These are phyloP conservation scores for Coemansia reversa DNA, from an alignment of 192 early-diverging fungal species.

Conservation along the genomic window DNA sequence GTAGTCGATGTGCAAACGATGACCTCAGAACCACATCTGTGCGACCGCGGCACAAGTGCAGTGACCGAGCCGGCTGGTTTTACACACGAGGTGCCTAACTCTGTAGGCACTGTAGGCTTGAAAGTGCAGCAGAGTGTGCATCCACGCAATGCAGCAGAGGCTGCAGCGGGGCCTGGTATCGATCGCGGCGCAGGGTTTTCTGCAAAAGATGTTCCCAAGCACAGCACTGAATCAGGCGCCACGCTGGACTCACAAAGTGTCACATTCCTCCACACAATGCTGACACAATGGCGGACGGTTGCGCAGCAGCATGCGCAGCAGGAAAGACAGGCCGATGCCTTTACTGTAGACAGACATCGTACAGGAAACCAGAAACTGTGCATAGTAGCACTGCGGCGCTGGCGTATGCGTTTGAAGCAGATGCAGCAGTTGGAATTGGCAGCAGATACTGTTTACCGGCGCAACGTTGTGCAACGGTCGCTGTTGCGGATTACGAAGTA, in stretches of 20 bases:
- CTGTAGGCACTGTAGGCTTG: too few species aligned
- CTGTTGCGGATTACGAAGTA: background rate
- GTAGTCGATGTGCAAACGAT: constrained; percentile 28
- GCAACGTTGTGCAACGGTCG: background rate
- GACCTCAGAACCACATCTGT: constrained; percentile 8
- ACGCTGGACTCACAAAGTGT: too few species aligned
- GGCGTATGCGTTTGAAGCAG: constrained; percentile 10
- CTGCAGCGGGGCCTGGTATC: too few species aligned
- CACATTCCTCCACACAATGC: background rate
- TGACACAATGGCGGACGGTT: constrained; percentile 13
- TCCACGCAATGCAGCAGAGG: too few species aligned
- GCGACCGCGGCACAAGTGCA: constrained; percentile 16
- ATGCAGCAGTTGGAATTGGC: constrained; percentile 13
- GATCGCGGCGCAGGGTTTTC: too few species aligned
- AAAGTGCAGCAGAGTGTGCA: too few species aligned
- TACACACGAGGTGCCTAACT: too few species aligned
- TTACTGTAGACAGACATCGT: background rate
- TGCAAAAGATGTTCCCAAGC: too few species aligned
- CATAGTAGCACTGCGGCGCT: background rate
- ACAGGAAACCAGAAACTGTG: constrained; percentile 6
- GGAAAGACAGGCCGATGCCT: constrained; percentile 5
- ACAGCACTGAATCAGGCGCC: too few species aligned
- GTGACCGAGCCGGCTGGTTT: constrained; percentile 3
- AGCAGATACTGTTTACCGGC: background rate
- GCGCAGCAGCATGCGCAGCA: background rate